These are phyloP conservation scores for Mucor irregularis DNA, from an alignment of 371 early-diverging fungal genomes.

Conservation along the genomic window DNA sequence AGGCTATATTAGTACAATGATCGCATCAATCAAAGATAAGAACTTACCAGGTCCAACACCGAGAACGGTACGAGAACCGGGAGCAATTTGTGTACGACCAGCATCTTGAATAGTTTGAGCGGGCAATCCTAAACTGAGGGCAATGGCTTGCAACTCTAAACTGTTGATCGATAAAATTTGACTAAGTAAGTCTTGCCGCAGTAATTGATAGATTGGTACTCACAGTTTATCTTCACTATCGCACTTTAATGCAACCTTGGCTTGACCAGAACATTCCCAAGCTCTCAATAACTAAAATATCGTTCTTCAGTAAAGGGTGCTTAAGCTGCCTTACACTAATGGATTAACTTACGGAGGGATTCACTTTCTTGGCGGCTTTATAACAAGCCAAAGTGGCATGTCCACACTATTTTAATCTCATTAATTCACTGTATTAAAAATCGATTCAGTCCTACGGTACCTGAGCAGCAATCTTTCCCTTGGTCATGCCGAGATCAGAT, in stretches of 20 bases:
- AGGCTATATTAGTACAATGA: neutral
- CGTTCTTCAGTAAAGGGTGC: too few relatives aligned
- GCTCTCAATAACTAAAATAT: constrained; percentile 48
- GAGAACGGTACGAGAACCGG: constrained; percentile 93
- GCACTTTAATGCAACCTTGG: constrained; percentile 86
- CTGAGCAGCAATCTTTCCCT: constrained; percentile 96
- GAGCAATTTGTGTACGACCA: constrained; percentile 97
- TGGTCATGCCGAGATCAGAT: constrained; percentile 92
- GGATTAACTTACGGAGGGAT: constrained; percentile 50
- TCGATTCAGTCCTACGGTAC: constrained; percentile 17
- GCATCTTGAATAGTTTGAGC: constrained; percentile 92
- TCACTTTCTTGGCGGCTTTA: constrained; percentile 56
- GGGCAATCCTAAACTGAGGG: constrained; percentile 69
- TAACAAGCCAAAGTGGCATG: constrained; percentile 94
- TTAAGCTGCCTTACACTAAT: neutral
- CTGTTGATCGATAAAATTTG: constrained; percentile 31
- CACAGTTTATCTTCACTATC: constrained; percentile 81
- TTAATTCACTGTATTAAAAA: neutral
- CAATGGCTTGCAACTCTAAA: constrained; percentile 72
- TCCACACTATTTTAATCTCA: constrained; percentile 64
- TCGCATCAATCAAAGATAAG: neutral
- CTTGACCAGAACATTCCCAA: constrained; percentile 85
- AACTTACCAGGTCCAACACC: constrained; percentile 91
- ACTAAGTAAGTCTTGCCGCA: neutral
- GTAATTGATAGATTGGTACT: constrained; percentile 2